Base-by-base conservation (phyloP, 352 stramenopile species). In the Phytopythium montanum region DNA sequence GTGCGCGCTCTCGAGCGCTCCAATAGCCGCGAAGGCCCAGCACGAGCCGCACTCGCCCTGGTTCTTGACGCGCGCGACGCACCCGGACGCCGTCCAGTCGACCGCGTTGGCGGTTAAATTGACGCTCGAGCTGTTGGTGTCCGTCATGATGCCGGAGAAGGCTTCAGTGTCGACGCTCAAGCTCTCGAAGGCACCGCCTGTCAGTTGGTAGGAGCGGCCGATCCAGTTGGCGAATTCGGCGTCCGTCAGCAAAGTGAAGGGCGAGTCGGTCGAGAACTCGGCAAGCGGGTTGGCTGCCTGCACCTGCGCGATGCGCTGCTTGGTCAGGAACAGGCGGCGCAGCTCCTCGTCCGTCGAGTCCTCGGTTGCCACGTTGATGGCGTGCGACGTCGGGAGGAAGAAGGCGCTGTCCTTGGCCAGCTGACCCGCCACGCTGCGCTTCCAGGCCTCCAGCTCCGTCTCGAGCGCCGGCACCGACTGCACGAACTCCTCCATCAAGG, bases 31-130 rank as follows among this genome's bases (percentile, higher is more conserved):
- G 72, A 99, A 99, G 0, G 94, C 92, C 96, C 97, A 99, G 79
- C 97, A 99, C n/a, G 91, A 98, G 41, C 97, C 97, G 69, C 97
- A 99, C 9, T 88, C 60, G 10, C 94, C 97, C 73, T 99, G 97
- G 72, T 99, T 95, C 68, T 99, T 98, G 21, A 99, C 67, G 5
- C 28, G 19, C 8, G 70, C 70, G 13, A 91, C 72, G 49, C 81
- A 91, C 16, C 70, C 72, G 0, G 75, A 86, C 5, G 64, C 73
- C 10, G 72, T 88, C 81, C 84, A 91, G 56, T 91, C 81, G 51
- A 79, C 76, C 28, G 73, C 65, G 21, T 55, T 58, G 5, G 33
- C 3, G 33, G n/a, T n/a, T n/a, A n/a, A n/a, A n/a, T 38, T 16
- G 33, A 12, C 5, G 33, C 9, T 38, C 9, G 58, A 62, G 13